Percentiles rank a stretch among this genome's conserved stretches.
Conservation (phyloP, 129 eudicot species). For the Flaveria trinervia region DNA sequence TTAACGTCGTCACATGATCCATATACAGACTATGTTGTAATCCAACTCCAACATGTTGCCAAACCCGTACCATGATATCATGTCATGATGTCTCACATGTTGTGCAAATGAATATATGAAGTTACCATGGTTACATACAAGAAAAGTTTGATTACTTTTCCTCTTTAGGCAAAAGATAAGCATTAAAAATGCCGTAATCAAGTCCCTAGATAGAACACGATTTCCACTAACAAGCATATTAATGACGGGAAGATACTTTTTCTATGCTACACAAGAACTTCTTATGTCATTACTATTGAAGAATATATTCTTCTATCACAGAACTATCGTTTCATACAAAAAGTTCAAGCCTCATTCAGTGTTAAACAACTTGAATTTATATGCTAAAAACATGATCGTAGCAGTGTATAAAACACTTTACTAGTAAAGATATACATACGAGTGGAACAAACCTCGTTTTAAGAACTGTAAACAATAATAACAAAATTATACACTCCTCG, state of each 20-base stretch:
- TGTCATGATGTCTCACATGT: constrained; percentile 16
- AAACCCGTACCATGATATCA: not conserved
- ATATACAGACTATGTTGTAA: not conserved
- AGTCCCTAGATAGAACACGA: not conserved
- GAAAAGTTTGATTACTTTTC: constrained; percentile 2
- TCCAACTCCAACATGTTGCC: constrained; percentile 7
- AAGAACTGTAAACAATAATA: not conserved
- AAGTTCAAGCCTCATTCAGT: not conserved
- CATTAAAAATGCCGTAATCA: not conserved
- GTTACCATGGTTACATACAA: not conserved
- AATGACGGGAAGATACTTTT: not conserved
- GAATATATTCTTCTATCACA: not conserved
- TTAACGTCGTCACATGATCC: constrained; percentile 16
- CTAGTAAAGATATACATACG: not conserved
- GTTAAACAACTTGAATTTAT: not conserved
- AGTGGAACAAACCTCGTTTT: not conserved
- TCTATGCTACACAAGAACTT: not conserved
- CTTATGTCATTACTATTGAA: not conserved
- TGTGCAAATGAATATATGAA: not conserved
- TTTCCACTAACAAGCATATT: constrained; percentile 18
- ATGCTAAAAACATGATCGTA: constrained; percentile 10
- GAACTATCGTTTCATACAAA: not conserved
- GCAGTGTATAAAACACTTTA: not conserved
- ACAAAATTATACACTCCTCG: constrained; percentile 20
- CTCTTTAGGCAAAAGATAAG: constrained; percentile 16